These are phyloP conservation scores for Sambucus nigra DNA, from an alignment of 129 eudicot species.

Conservation along the genomic window DNA sequence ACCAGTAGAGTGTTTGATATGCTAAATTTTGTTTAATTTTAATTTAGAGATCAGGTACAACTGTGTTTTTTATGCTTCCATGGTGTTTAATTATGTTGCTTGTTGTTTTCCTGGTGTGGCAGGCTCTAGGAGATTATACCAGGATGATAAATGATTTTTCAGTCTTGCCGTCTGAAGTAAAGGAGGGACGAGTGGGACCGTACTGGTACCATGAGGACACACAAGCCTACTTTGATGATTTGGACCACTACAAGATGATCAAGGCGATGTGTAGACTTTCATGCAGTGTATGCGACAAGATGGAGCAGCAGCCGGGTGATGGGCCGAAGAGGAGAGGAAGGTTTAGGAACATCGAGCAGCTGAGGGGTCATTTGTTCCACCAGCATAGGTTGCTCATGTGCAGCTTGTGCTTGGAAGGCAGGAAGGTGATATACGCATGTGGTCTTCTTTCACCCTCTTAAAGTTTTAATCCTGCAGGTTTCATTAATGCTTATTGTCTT, in stretches of 20 bases:
- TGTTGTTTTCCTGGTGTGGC: conserved; percentile 11
- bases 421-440: conserved; percentile 44
- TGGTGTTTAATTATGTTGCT: neutral
- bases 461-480: neutral
- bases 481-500: neutral
- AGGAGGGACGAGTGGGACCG: conserved; percentile 61
- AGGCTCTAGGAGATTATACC: conserved; percentile 96
- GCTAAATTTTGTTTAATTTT: neutral
- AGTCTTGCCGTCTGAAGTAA: conserved; percentile 45
- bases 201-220: conserved; percentile 97
- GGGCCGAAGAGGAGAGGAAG: conserved; percentile 56
- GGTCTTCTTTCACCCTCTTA: neutral
- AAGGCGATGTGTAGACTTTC: conserved; percentile 97
- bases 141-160: conserved; percentile 58
- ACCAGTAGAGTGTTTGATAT: neutral
- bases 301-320: conserved; percentile 30
- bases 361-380: conserved; percentile 81
- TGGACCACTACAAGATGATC: conserved; percentile 87
- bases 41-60: neutral
- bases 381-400: conserved; percentile 74
- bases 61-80: neutral
- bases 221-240: conserved; percentile 87
- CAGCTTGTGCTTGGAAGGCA: conserved; percentile 92
- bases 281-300: conserved; percentile 75
- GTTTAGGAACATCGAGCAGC: conserved; percentile 77